These are phyloP conservation scores for Pichia sp. DNA, from an alignment of 1,139 yeast species.

Conservation along the genomic window DNA sequence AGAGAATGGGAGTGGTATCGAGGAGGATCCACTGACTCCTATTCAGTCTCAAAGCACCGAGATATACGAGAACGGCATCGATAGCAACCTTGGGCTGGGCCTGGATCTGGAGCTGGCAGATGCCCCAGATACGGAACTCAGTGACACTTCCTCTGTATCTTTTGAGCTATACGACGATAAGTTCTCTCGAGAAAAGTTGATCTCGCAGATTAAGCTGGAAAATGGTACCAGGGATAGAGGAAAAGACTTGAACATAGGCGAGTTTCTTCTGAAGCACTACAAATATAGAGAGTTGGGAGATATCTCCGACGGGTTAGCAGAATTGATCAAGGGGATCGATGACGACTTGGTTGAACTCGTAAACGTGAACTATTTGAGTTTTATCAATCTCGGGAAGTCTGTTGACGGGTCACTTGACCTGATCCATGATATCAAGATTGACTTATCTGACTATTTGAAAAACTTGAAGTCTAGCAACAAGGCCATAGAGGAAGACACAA, in stretches of 20 bases:
- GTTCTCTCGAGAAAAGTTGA: conserved; percentile 16
- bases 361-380: conserved; percentile 65
- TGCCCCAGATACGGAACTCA: too few relatives aligned
- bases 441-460: conserved; percentile 39
- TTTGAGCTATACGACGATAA: conserved; percentile 24
- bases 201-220: conserved; percentile 19
- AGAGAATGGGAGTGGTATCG: background rate
- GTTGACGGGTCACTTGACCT: conserved; percentile 51
- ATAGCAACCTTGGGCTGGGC: background rate
- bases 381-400: conserved; percentile 63
- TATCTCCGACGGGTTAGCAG: conserved; percentile 39
- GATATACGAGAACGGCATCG: conserved; percentile 3
- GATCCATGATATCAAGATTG: conserved; percentile 41
- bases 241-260: conserved; percentile 23
- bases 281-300: conserved; percentile 49
- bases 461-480: conserved; percentile 33
- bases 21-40: conserved; percentile 12
- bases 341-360: conserved; percentile 63
- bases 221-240: conserved; percentile 12
- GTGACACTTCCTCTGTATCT: conserved; percentile 22
- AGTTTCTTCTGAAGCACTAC: conserved; percentile 43
- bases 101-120: conserved; percentile 18
- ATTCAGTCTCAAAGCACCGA: conserved; percentile 8
- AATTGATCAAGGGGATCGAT: conserved; percentile 41
- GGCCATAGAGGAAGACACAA: conserved; percentile 24